Evolutionary conservation across 345 rosid species (phyloP).

Genomic region (Eucalyptus microcorys): DNA sequence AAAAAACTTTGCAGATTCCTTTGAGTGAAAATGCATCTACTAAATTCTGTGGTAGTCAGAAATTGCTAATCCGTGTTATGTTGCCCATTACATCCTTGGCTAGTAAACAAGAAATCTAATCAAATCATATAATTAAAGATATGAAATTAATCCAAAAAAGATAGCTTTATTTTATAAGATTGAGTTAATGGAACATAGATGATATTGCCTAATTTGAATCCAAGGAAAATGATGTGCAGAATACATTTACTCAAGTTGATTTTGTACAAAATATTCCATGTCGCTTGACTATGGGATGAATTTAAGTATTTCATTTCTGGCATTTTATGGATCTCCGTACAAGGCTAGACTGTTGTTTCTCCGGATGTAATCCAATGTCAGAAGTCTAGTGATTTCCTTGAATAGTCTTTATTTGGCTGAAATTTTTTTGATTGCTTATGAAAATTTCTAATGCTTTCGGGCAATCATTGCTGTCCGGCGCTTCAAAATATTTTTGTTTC

Average conservation of each 20-base stretch:
- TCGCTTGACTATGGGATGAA: background rate
- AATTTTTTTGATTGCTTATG: conserved; percentile 17
- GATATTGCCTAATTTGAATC: background rate
- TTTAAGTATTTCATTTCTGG: too few relatives aligned
- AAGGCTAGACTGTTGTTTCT: background rate
- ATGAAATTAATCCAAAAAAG: background rate
- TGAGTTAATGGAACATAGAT: background rate
- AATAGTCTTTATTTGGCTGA: conserved; percentile 4
- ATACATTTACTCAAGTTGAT: background rate
- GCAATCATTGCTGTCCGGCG: background rate
- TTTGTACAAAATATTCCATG: too few relatives aligned
- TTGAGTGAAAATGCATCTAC: background rate
- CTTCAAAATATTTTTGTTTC: conserved; percentile 18
- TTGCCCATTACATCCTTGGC: background rate
- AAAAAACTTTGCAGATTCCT: background rate
- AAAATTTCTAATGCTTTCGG: conserved; percentile 38
- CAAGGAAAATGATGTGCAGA: background rate
- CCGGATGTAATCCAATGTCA: conserved; percentile 16
- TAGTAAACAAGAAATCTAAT: background rate
- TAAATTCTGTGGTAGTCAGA: background rate
- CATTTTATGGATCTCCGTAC: background rate
- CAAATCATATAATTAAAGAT: background rate
- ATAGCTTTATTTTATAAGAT: background rate
- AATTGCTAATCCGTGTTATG: background rate
- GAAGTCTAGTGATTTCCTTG: conserved; percentile 22